Conservation (phyloP, 345 rosid species). For the Lepidium sativum region DNA sequence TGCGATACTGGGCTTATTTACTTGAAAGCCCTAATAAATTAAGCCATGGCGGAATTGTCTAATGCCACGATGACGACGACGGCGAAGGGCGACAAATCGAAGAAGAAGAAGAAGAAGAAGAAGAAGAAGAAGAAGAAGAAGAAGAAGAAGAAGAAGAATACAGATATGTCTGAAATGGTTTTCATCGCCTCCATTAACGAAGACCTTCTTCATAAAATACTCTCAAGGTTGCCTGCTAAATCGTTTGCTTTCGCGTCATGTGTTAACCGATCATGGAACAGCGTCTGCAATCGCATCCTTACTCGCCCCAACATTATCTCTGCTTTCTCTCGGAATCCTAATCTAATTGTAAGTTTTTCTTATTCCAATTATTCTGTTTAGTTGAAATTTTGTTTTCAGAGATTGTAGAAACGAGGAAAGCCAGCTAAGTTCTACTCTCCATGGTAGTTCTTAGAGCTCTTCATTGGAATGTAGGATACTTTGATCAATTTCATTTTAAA, state of each 20-base stretch:
- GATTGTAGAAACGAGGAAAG: not conserved
- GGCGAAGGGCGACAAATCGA: too few relatives aligned
- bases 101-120: too few relatives aligned
- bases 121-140: slow-evolving; percentile 2
- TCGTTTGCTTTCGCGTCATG: slow-evolving; percentile 29
- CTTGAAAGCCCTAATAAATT: too few relatives aligned
- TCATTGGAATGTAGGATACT: not conserved
- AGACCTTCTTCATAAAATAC: slow-evolving; percentile 19
- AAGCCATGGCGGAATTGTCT: too few relatives aligned
- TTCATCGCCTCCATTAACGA: slow-evolving; percentile 17
- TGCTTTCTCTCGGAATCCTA: slow-evolving; percentile 15
- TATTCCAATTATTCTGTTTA: not conserved
- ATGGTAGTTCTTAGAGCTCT: not conserved
- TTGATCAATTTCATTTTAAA: not conserved
- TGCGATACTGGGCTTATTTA: too few relatives aligned
- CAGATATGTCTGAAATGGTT: not conserved
- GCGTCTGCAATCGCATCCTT: slow-evolving; percentile 17
- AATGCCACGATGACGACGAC: too few relatives aligned
- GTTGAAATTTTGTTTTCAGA: not conserved
- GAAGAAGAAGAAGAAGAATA: slow-evolving; percentile 21
- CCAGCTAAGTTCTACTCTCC: not conserved
- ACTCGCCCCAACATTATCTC: slow-evolving; percentile 20
- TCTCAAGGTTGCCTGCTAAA: slow-evolving; percentile 19
- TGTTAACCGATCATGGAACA: slow-evolving; percentile 26
- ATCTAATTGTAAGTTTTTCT: slow-evolving; percentile 10